These are phyloP conservation scores for Paspalum vaginatum DNA, from an alignment of 176 grass and related monocot genomes.

Conservation along the genomic window DNA sequence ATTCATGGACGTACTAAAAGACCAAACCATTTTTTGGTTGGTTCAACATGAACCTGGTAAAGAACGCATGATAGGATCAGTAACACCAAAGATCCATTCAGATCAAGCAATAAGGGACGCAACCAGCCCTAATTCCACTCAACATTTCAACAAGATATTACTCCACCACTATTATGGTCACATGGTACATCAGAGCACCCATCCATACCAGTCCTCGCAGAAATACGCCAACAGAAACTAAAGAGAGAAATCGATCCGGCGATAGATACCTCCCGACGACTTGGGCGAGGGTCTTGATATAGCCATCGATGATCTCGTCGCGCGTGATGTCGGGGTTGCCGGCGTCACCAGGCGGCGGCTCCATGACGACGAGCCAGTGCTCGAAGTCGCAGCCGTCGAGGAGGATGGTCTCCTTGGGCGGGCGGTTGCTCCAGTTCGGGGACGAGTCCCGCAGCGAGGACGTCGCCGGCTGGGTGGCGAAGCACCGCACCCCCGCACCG, in stretches of 20 bases:
- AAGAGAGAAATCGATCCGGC: not conserved
- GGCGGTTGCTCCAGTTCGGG: slow-evolving; percentile 64
- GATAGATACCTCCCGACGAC: slow-evolving; percentile 62
- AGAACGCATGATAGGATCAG: not conserved
- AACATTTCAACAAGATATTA: not conserved
- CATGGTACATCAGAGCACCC: no score
- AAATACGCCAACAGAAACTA: not conserved
- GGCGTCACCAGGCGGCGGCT: slow-evolving; percentile 52
- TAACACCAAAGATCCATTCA: slow-evolving; percentile 15
- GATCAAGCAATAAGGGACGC: not conserved
- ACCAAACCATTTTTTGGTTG: not conserved
- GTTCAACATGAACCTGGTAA: not conserved
- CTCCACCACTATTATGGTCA: not conserved
- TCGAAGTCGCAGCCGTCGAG: slow-evolving; percentile 75
- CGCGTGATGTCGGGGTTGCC: slow-evolving; percentile 47
- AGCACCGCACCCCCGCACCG: slow-evolving; percentile 34
- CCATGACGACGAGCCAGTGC: slow-evolving; percentile 79
- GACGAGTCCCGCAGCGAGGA: slow-evolving; percentile 70
- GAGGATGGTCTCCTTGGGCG: slow-evolving; percentile 68
- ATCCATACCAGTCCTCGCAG: not conserved
- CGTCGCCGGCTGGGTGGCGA: slow-evolving; percentile 56
- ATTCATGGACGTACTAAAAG: not conserved
- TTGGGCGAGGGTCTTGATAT: slow-evolving; percentile 70
- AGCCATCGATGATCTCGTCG: slow-evolving; percentile 67
- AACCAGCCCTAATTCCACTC: not conserved